These are phyloP conservation scores for Leishmania turanica DNA, from an alignment of 208 protist genomes.

Conservation along the genomic window DNA sequence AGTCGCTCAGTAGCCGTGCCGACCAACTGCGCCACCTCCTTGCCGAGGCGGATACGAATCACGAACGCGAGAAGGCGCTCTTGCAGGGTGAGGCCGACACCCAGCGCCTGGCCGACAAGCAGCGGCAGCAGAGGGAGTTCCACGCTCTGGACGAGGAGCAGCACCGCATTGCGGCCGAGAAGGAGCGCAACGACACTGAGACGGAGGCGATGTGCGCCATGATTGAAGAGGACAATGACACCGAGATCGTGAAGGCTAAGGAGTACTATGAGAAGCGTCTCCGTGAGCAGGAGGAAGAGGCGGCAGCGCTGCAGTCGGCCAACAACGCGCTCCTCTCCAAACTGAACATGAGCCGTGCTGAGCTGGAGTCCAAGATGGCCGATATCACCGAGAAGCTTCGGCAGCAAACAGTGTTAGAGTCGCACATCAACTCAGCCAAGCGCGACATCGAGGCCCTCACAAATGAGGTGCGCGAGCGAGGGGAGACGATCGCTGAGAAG, in stretches of 20 bases:
- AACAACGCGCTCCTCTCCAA: constrained; percentile 88
- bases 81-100: constrained; percentile 49
- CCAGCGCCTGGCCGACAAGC: constrained; percentile 47
- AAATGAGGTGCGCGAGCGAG: constrained; percentile 94
- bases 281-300: constrained; percentile 88
- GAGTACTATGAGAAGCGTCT: constrained; percentile 93
- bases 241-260: constrained; percentile 94
- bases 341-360: constrained; percentile 93
- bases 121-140: constrained; percentile 48
- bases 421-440: constrained; percentile 93
- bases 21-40: constrained; percentile 77
- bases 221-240: constrained; percentile 96
- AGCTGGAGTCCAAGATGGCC: constrained; percentile 90
- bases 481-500: constrained; percentile 96
- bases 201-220: constrained; percentile 86
- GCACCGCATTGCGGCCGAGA: constrained; percentile 55
- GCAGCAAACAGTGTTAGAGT: constrained; percentile 83
- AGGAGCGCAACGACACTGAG: constrained; percentile 75
- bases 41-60: constrained; percentile 69
- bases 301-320: constrained; percentile 83
- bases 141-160: constrained; percentile 69
- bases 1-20: constrained; percentile 79
- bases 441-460: constrained; percentile 94
- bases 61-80: constrained; percentile 48
- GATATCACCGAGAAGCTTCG: constrained; percentile 88